phyloP scores from a whole-genome alignment of 768 basidiomycete species.

The Cubamyces sp. region DNA sequence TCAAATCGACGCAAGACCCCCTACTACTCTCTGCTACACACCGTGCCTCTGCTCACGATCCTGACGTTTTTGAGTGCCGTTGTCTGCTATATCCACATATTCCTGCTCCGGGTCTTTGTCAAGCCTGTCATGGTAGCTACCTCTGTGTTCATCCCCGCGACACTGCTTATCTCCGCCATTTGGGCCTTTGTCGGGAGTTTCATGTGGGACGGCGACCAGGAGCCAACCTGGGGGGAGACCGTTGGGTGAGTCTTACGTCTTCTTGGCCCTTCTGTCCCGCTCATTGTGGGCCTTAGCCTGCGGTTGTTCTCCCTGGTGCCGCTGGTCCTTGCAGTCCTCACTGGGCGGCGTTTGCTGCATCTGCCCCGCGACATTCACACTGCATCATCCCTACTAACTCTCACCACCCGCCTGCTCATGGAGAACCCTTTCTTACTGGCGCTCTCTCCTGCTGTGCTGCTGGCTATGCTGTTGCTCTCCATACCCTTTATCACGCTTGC shows the following conservation, averaged over 20 bases:
- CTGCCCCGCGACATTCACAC: conserved; percentile 74
- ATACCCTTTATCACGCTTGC: conserved; percentile 81
- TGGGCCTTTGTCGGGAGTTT: conserved; percentile 87
- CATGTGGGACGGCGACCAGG: conserved; percentile 53
- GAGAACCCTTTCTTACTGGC: conserved; percentile 75
- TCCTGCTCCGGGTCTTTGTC: conserved; percentile 79
- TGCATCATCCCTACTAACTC: conserved; percentile 57
- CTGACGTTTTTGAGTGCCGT: conserved; percentile 71
- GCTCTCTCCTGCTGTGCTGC: conserved; percentile 73
- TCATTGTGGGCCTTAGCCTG: conserved; percentile 49
- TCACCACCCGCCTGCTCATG: conserved; percentile 72
- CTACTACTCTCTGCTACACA: conserved; percentile 75
- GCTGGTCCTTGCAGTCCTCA: conserved; percentile 66
- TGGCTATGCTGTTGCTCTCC: conserved; percentile 65
- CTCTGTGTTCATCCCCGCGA: conserved; percentile 74
- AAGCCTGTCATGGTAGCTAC: conserved; percentile 82
- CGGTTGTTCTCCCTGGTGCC: conserved; percentile 81
- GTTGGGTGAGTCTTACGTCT: conserved; percentile 59
- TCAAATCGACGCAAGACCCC: conserved; percentile 45
- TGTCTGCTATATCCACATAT: conserved; percentile 74
- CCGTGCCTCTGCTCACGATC: conserved; percentile 75
- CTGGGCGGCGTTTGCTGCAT: conserved; percentile 70
- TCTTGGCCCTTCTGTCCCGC: conserved; percentile 12
- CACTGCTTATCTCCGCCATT: conserved; percentile 71
- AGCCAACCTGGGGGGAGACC: conserved; percentile 82